Conservation (phyloP, 1,284 basidiomycete genomes). For the Mycena sp. region DNA sequence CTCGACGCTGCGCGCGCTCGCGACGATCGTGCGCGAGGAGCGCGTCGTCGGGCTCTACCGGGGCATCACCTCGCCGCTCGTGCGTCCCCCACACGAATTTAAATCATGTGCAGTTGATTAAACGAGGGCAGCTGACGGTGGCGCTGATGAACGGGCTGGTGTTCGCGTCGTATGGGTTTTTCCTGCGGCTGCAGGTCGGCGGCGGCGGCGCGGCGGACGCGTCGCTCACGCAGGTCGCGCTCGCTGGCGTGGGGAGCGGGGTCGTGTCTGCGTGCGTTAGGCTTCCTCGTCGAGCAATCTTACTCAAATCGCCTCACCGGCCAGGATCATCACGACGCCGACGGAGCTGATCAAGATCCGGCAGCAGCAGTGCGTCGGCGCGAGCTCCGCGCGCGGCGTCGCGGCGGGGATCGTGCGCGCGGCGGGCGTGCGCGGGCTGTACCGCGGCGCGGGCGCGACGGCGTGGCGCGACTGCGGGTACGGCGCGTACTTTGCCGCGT, state of each 20-base stretch:
- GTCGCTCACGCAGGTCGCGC: constrained; percentile 71
- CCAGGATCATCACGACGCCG: constrained; percentile 73
- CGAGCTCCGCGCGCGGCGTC: constrained; percentile 58
- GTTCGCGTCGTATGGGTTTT: constrained; percentile 78
- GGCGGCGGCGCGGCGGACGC: constrained; percentile 53
- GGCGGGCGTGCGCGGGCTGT: constrained; percentile 75
- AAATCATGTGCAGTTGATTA: too few relatives aligned
- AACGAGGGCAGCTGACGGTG: constrained; percentile 65
- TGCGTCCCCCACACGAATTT: constrained; percentile 35
- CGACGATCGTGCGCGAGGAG: constrained; percentile 75
- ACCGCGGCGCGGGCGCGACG: constrained; percentile 78
- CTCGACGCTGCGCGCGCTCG: constrained; percentile 68
- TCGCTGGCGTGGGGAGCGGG: constrained; percentile 84
- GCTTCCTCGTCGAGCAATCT: too few relatives aligned
- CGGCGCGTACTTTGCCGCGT: constrained; percentile 86
- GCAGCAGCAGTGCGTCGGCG: constrained; percentile 66
- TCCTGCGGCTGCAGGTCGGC: constrained; percentile 67
- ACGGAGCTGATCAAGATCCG: constrained; percentile 90
- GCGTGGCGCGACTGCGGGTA: constrained; percentile 81
- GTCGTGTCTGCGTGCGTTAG: constrained; percentile 65
- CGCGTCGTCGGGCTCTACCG: constrained; percentile 73
- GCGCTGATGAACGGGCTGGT: constrained; percentile 81
- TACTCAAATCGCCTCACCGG: too few relatives aligned
- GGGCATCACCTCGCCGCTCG: constrained; percentile 77
- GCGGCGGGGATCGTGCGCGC: constrained; percentile 61